Percentiles rank a stretch among this genome's conserved stretches.
phyloP scores from a whole-genome alignment of 2,329 filamentous ascomycete genomes.

The Thyridium curvatum region DNA sequence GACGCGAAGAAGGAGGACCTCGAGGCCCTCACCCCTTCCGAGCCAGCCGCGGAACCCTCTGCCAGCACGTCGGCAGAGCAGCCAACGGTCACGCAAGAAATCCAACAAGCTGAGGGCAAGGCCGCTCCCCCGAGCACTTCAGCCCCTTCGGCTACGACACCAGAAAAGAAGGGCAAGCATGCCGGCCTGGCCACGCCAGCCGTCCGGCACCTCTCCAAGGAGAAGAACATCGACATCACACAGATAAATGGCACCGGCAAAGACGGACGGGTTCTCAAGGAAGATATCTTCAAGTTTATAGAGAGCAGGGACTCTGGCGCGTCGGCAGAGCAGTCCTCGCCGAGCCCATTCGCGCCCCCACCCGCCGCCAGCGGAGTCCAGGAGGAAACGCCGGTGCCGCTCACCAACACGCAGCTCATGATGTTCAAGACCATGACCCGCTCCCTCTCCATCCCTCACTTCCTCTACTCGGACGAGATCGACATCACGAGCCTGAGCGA shows the following conservation, averaged over 20 bases:
- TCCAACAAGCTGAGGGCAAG: slow-evolving; percentile 1
- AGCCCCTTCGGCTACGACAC: slow-evolving; percentile 21
- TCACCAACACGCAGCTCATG: slow-evolving; percentile 76
- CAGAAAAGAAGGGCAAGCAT: slow-evolving; percentile 51
- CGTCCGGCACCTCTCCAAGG: slow-evolving; percentile 80
- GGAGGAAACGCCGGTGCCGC: slow-evolving; percentile 59
- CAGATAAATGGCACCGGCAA: slow-evolving; percentile 80
- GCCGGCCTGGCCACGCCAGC: slow-evolving; percentile 83
- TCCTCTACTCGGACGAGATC: slow-evolving; percentile 87
- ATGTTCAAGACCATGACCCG: slow-evolving; percentile 99
- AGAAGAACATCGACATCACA: slow-evolving; percentile 69
- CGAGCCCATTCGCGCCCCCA: slow-evolving; percentile 14
- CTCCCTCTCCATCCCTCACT: slow-evolving; percentile 87
- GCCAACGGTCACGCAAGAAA: slow-evolving; percentile 8
- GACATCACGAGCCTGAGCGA: slow-evolving; percentile 70
- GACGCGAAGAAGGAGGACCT: slow-evolving; percentile 60
- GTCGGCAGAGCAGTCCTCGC: neutral
- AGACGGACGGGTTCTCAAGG: slow-evolving; percentile 86
- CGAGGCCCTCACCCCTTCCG: slow-evolving; percentile 27
- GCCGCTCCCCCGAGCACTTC: slow-evolving; percentile 1
- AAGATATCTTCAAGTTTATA: slow-evolving; percentile 74
- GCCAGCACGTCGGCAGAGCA: neutral
- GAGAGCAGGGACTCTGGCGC: slow-evolving; percentile 37
- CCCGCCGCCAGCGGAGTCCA: slow-evolving; percentile 40
- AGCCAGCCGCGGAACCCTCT: slow-evolving; percentile 5